These are phyloP conservation scores for Phytophthora colocasiae DNA, from an alignment of 352 stramenopile genomes.

Conservation along the genomic window DNA sequence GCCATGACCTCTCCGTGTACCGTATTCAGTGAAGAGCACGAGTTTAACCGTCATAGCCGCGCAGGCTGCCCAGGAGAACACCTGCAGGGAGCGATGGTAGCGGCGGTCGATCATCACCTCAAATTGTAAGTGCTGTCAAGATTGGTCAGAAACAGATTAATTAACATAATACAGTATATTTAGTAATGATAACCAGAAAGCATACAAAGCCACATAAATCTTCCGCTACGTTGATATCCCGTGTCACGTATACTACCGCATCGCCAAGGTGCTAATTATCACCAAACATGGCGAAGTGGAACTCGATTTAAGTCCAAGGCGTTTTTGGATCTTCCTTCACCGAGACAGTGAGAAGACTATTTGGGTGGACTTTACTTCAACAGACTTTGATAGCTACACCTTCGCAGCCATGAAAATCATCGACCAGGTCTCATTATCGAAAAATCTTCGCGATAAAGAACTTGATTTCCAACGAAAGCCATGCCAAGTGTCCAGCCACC, in stretches of 20 bases:
- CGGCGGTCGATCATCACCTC: constrained; percentile 83
- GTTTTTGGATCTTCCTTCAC: no score
- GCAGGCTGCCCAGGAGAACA: constrained; percentile 85
- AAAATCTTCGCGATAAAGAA: neutral
- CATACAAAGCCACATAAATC: no score
- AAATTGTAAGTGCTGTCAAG: neutral
- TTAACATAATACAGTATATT: constrained; percentile 2
- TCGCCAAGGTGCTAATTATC: no score
- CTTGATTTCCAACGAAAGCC: no score
- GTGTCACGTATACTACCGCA: no score
- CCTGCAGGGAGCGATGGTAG: constrained; percentile 84
- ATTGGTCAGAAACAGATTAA: neutral
- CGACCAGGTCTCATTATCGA: neutral
- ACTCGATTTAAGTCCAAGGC: no score
- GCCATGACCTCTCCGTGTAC: constrained; percentile 47
- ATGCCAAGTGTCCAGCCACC: no score
- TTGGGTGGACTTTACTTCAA: no score
- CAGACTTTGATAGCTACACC: neutral
- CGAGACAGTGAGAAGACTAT: no score
- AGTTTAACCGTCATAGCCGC: constrained; percentile 84
- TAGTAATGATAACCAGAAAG: neutral
- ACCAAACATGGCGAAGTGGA: no score
- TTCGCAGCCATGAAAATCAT: neutral
- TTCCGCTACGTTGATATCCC: no score
- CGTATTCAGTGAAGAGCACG: constrained; percentile 88